phyloP scores from a whole-genome alignment of 257 asterid species.

The Solanum sparsipilum region DNA sequence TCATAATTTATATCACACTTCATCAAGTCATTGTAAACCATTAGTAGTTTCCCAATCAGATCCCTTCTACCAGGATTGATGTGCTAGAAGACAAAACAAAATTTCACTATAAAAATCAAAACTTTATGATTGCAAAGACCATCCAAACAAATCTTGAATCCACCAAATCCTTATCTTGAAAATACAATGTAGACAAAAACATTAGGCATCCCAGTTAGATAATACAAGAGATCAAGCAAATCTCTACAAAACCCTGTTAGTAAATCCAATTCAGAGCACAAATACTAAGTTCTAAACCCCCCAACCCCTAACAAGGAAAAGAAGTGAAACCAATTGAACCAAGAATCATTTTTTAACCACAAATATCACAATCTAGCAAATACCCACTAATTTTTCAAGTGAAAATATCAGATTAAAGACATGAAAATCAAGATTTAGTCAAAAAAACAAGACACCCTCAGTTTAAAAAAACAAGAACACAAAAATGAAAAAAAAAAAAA shows the following conservation, averaged over 20 bases:
- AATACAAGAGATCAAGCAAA: neutral
- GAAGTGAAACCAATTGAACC: neutral
- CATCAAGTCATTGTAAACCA: neutral
- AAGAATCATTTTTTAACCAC: constrained; percentile 2
- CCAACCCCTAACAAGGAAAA: neutral
- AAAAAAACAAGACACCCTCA: neutral
- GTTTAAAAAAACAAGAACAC: neutral
- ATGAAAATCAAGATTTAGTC: neutral
- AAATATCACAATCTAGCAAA: neutral
- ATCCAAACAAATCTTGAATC: constrained; percentile 5
- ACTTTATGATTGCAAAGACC: neutral
- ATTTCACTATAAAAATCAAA: neutral
- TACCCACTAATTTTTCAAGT: neutral
- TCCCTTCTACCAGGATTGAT: neutral
- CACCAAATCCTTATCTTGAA: neutral
- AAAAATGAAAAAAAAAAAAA: neutral
- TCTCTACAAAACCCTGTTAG: neutral
- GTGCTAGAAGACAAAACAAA: neutral
- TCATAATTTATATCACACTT: neutral
- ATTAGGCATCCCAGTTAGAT: neutral
- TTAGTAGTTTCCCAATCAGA: neutral
- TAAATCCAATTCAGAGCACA: neutral
- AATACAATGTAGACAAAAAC: constrained; percentile 6
- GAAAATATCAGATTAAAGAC: neutral
- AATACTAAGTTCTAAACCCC: neutral